Base-by-base conservation (phyloP, 495 filamentous ascomycete species). In the Recurvomyces mirabilis region DNA sequence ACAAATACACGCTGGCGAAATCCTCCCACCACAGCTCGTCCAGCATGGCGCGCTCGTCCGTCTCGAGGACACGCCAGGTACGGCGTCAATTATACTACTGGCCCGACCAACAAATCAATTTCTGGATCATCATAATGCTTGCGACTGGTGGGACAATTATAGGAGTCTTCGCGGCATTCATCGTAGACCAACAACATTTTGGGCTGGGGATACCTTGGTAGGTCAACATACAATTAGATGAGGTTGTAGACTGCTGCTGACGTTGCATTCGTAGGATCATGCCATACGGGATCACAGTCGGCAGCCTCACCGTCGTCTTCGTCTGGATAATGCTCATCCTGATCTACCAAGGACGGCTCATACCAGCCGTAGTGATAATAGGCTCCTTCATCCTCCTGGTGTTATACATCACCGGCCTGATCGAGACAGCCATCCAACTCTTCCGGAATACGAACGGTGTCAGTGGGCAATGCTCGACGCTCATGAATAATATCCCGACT, bases 381-480 rank as follows among this genome's bases (percentile, higher is more conserved):
- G 80, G 81, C 50, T 81, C 82, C 59, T 96, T 99, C 69, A 82
- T 99, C 54, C 78, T 95, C 43, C 91, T 95, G 58, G 78, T 93
- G 0, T 72, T 99, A 25, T 99, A 79, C 79, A 69, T 95, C 35
- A 85, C 88, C 5, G 89, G 89, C 1, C 65, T 94, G n/a, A 78
- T 99, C 57, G 88, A 94, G 55, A 82, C 85, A 4, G 73, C 75
- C 22, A 78, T 99, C 49, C 83, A 94, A 65, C 73, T 99, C 14
- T 99, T 88, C 3, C 79, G 77, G 10, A 82, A 78, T 43, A 77
- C 95, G 42, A 85, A 78, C 63, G 71, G 70, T 48, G 77, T 96
- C 44, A 84, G 77, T 63, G 71, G 70, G 47, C 87, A 84, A 56
- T 99, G 93, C 64, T 72, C 82, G 43, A 68, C 77, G 30, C 83